Conservation (phyloP, 805 yeast species). For the Candida rishiriensis region DNA sequence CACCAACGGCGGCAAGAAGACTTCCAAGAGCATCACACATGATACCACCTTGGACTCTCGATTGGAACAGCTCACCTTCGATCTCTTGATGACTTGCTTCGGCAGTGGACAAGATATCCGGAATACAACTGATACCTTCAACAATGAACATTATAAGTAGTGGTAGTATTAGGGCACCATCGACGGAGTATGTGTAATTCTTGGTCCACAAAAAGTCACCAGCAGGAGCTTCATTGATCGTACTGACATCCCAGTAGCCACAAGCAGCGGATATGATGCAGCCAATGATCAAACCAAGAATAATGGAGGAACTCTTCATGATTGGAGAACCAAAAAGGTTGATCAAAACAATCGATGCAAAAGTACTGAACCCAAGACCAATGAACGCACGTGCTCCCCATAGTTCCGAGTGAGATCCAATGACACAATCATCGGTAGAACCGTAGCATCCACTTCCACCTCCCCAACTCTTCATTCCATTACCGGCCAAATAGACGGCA, state of each 20-base stretch:
- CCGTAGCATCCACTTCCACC: constrained; percentile 70
- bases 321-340: constrained; percentile 81
- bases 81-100: constrained; percentile 75
- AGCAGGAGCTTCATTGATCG: constrained; percentile 62
- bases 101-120: constrained; percentile 83
- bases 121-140: constrained; percentile 77
- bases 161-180: constrained; percentile 75
- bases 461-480: constrained; percentile 74
- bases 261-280: constrained; percentile 83
- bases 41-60: constrained; percentile 82
- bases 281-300: constrained; percentile 69
- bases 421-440: constrained; percentile 36
- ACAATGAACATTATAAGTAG: constrained; percentile 68
- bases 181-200: constrained; percentile 62
- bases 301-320: constrained; percentile 80
- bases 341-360: constrained; percentile 56
- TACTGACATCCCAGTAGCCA: constrained; percentile 60
- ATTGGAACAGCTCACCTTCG: constrained; percentile 67
- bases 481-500: constrained; percentile 56
- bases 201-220: constrained; percentile 78
- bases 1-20: constrained; percentile 61
- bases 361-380: constrained; percentile 75
- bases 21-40: constrained; percentile 77
- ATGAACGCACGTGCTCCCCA: constrained; percentile 78
- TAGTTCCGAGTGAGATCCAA: constrained; percentile 39